Evolutionary conservation across 163 green algal species (phyloP), one percentile per base, ranked within the genome.

Genomic region (Prototheca stagnorum): DNA sequence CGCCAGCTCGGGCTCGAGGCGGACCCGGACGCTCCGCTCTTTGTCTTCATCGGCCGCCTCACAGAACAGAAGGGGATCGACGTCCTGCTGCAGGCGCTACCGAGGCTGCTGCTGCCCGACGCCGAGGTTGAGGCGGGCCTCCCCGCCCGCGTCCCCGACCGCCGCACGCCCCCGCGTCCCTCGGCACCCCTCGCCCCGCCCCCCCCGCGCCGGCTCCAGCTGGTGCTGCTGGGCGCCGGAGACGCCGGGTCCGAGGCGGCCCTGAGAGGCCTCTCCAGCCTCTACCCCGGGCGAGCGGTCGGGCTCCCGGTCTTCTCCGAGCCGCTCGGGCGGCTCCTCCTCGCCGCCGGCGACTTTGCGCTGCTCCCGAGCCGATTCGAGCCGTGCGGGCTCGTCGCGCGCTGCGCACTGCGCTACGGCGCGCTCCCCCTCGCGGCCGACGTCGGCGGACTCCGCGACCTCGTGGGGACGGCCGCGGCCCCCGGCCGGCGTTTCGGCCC

Each of bases 1-100:
- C 15, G 35, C 48, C 47, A 29, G 9, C 47, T 89, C 37, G 83
- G 74, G 5, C 69, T 93, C 28, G 39, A 51, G 1, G 20, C 58
- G 0, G 49, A 74, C 36, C 49, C 69, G 0, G 20, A 49, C 3
- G 61, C 53, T 19, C 76, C 80, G 2, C 53, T 94, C 27, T 59
- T 93, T 40, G 81, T 44, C 5, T 90, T 84, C 57, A 54, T 93
- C 3, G 82, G 84, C 4, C 72, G 84, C 22, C 64, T 94, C 24
- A 78, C 80, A 23, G 34, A 68, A 14, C 84, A 94, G 54, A 94
- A 94, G 59, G 84, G 84, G 5, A 72, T 77, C 27, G 84, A 94
- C 49, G 64, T 92, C 11, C 27, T 94, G 7, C 64, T 94, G 28
- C 65, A 61, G 3, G 73, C 83, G 0, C 49, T 81, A 36, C 75